phyloP scores from a whole-genome alignment of 257 asterid genomes.

The Anisodus acutangulus region DNA sequence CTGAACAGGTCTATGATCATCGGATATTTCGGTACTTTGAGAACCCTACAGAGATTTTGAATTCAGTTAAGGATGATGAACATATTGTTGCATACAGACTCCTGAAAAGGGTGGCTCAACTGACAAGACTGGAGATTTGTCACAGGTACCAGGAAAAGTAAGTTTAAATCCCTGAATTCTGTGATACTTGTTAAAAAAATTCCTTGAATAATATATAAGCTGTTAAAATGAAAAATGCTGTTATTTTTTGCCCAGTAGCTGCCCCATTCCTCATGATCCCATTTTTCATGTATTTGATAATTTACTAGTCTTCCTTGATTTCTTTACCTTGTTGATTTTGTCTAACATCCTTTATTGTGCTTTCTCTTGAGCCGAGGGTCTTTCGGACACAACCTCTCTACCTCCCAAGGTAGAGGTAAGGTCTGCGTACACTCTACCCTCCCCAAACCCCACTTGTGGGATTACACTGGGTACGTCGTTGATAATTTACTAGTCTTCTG shows the following conservation, averaged over 20 bases:
- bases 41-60: slow-evolving; percentile 71
- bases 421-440: too few species aligned
- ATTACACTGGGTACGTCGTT: not conserved
- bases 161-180: slow-evolving; percentile 41
- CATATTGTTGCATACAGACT: slow-evolving; percentile 92
- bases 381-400: too few species aligned
- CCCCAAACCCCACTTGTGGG: too few species aligned
- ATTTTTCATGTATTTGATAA: not conserved
- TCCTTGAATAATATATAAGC: not conserved
- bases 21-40: slow-evolving; percentile 78
- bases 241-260: not conserved
- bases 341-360: too few species aligned
- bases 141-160: slow-evolving; percentile 76
- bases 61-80: slow-evolving; percentile 80
- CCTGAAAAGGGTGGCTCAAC: slow-evolving; percentile 56
- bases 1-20: slow-evolving; percentile 78
- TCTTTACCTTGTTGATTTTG: too few species aligned
- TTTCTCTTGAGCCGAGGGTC: too few species aligned
- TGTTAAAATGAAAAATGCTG: not conserved
- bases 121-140: slow-evolving; percentile 76
- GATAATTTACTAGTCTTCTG: slow-evolving; percentile 15
- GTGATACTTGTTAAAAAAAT: not conserved
- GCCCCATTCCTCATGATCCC: not conserved
- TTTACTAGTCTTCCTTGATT: too few species aligned
- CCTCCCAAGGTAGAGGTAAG: too few species aligned